Evolutionary conservation across 306 rosid genomes (phyloP).

Genomic region (Rosa persica): DNA sequence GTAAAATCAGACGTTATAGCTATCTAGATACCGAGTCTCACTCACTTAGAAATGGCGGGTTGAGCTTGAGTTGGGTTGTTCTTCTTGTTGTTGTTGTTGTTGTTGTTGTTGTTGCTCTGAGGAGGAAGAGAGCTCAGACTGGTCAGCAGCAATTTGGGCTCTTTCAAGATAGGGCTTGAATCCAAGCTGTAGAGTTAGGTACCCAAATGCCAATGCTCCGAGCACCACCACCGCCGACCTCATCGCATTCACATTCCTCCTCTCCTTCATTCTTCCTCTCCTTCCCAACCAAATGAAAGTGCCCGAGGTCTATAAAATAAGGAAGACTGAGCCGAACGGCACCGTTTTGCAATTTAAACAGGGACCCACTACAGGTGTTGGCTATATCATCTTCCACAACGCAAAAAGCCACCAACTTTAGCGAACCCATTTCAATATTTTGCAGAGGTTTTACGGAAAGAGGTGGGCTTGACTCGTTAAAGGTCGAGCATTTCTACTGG

Average conservation of each 20-base stretch:
- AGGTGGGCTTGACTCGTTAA: not conserved
- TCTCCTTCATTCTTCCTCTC: constrained; percentile 29
- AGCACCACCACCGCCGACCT: constrained; percentile 84
- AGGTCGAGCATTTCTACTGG: not conserved
- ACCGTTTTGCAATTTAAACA: not conserved
- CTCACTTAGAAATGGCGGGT: constrained; percentile 28
- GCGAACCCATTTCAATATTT: not conserved
- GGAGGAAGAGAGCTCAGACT: constrained; percentile 38
- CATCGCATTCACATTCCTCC: constrained; percentile 58
- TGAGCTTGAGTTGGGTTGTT: constrained; percentile 31
- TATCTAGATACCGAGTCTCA: not conserved
- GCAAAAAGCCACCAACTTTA: not conserved
- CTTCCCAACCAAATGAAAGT: not conserved
- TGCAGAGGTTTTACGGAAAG: not conserved
- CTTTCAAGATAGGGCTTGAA: constrained; percentile 75
- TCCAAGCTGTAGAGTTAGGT: constrained; percentile 63
- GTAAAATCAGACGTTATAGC: not conserved
- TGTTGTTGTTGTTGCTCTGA: not conserved
- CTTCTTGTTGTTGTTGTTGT: not conserved
- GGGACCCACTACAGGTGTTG: not conserved
- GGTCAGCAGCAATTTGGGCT: constrained; percentile 47
- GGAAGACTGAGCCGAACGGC: not conserved
- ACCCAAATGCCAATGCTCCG: constrained; percentile 86
- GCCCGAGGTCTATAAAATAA: not conserved
- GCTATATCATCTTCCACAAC: not conserved